Percentiles rank a stretch among this genome's conserved stretches.
These are phyloP conservation scores for Sisymbrium irio DNA, from an alignment of 345 rosid species.

Conservation along the genomic window DNA sequence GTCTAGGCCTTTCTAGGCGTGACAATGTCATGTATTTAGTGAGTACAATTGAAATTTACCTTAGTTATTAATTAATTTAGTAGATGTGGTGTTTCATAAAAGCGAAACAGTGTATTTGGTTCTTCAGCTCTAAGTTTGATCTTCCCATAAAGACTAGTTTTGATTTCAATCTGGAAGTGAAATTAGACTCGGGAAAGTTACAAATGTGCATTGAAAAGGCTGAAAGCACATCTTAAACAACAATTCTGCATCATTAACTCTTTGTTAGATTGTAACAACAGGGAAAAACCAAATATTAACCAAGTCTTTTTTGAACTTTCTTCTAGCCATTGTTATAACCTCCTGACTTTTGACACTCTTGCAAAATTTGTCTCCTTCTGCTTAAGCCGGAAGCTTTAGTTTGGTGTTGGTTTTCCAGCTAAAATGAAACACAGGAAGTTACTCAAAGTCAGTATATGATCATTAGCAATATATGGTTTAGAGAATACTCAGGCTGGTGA, in stretches of 20 bases:
- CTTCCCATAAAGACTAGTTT: neutral
- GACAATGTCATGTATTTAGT: too few species aligned
- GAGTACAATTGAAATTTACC: too few species aligned
- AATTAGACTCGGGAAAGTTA: neutral
- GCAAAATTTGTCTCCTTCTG: slow-evolving; percentile 18
- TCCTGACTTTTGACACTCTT: neutral
- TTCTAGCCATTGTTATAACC: neutral
- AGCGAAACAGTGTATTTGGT: neutral
- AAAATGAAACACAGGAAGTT: neutral
- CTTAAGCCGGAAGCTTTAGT: slow-evolving; percentile 91
- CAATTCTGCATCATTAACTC: slow-evolving; percentile 13
- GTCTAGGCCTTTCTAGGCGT: too few species aligned
- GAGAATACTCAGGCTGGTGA: neutral
- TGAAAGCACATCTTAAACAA: neutral
- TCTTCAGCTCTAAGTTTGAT: neutral
- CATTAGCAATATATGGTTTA: neutral
- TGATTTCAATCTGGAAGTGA: neutral
- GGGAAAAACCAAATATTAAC: slow-evolving; percentile 6
- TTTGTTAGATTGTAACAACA: slow-evolving; percentile 16
- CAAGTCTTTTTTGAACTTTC: slow-evolving; percentile 6
- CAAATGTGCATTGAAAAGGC: slow-evolving; percentile 3
- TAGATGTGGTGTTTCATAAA: too few species aligned
- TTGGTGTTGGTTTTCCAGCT: slow-evolving; percentile 94
- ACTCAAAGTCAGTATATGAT: neutral
- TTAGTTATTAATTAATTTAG: too few species aligned